A percentile compares a stretch with the other conserved stretches of the same genome.
Conservation (phyloP, 2,329 filamentous ascomycete species). For the Leptographium wingfieldii region DNA sequence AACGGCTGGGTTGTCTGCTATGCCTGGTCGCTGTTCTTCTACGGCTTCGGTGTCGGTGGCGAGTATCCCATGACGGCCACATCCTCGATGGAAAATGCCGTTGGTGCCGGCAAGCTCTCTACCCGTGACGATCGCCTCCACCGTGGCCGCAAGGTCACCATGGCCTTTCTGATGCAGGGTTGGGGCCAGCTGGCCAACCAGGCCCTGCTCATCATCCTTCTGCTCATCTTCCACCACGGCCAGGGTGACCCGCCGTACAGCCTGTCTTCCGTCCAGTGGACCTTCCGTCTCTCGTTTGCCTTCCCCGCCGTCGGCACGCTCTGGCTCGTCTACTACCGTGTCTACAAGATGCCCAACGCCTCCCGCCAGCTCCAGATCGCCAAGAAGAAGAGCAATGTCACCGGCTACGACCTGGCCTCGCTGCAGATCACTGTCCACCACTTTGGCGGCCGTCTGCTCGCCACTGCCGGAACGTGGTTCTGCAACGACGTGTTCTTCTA, state of each 20-base stretch:
- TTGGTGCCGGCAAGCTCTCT: conserved; percentile 74
- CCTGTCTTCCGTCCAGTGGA: conserved; percentile 67
- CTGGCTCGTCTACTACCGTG: conserved; percentile 93
- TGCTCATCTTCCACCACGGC: conserved; percentile 80
- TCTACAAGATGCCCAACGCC: conserved; percentile 84
- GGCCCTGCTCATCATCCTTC: conserved; percentile 70
- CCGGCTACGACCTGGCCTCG: conserved; percentile 83
- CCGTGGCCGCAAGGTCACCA: conserved; percentile 89
- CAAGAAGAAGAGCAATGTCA: conserved; percentile 79
- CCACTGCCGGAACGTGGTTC: conserved; percentile 84
- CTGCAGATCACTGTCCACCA: conserved; percentile 65
- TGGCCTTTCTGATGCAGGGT: conserved; percentile 94
- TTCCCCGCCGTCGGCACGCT: conserved; percentile 82
- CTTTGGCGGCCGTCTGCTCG: conserved; percentile 76
- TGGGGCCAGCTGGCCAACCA: conserved; percentile 98
- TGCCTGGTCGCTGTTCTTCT: conserved; percentile 88
- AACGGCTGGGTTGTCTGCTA: conserved; percentile 98
- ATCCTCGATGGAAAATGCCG: conserved; percentile 83
- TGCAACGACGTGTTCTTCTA: conserved; percentile 99
- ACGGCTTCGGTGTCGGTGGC: conserved; percentile 60
- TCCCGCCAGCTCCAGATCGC: conserved; percentile 68
- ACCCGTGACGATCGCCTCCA: conserved; percentile 89
- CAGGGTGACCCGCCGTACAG: conserved; percentile 67
- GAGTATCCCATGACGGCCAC: conserved; percentile 97
- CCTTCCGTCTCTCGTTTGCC: conserved; percentile 84